Percentiles rank a stretch among this genome's conserved stretches.
phyloP scores from a whole-genome alignment of 129 eudicot species.

The Artemisia argyi region DNA sequence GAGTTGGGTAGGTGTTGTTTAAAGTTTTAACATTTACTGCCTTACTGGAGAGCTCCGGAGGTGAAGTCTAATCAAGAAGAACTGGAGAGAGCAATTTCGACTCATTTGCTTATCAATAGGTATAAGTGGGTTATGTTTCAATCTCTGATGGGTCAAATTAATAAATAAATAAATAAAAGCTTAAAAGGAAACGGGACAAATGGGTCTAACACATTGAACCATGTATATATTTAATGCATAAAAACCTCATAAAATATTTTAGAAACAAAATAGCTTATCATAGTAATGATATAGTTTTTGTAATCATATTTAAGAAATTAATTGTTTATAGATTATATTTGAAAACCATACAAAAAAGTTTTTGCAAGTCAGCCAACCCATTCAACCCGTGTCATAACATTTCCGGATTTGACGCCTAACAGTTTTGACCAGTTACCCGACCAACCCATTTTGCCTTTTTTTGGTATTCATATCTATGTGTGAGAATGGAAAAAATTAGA shows the following conservation, averaged over 20 bases:
- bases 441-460: background rate
- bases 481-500: slow-evolving; percentile 2
- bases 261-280: background rate
- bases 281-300: background rate
- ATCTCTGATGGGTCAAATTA: slow-evolving; percentile 14
- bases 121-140: background rate
- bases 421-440: background rate
- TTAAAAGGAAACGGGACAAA: background rate
- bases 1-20: background rate
- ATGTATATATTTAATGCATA: background rate
- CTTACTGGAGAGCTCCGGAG: background rate
- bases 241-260: background rate
- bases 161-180: background rate
- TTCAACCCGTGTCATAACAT: background rate
- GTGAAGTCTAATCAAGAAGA: background rate
- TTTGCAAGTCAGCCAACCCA: background rate
- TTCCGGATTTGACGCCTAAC: no score
- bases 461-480: background rate
- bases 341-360: background rate
- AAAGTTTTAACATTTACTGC: background rate
- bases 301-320: background rate
- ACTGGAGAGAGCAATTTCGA: background rate
- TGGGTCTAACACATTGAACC: background rate
- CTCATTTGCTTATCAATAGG: slow-evolving; percentile 1
- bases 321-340: no score